Base-by-base conservation (phyloP, 2,329 filamentous ascomycete species). In the Cladophialophora yegresii region DNA sequence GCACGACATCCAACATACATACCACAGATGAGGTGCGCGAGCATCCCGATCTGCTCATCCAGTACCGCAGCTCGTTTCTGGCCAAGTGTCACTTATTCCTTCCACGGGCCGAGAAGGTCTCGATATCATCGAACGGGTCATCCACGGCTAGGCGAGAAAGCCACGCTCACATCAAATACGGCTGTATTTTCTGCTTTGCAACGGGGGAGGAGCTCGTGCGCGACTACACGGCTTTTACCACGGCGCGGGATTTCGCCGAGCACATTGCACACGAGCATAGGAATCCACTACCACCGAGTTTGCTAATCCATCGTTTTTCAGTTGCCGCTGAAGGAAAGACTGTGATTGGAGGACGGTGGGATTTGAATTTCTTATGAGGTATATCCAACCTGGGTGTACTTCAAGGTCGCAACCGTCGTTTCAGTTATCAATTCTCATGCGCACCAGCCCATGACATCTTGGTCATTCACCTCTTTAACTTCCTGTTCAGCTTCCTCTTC, bases 171-270 rank as follows among this genome's bases (percentile, higher is more conserved):
- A 28, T 47, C 23, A 67, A 68, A 47, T 72, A 70, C 43, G 70
- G 69, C 28, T 72, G 70, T 55, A 51, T 69, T 2, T 69, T 72
- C 66, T 72, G 70, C 61, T 68, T 67, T 51, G 68, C 69, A 6
- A 28, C 16, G 3, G 69, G 68, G 2, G 56, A 60, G 33, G 65
- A 69, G 13, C 58, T 69, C 23, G 62, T 62, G 33, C 62, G 45
- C 43, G 62, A 53, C 20, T 40, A 60, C 22, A 65, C 63, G 8
- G 55, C 61, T 12, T 71, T 71, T 40, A 36, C 26, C 30, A 66
- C 61, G 49, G 64, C 55, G 2, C 64, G 65, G 1, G 66, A 65
- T 8, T 58, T 71, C 45, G 66, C 64, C n/a, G 61, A 64, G 49
- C 70, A 71, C 63, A 62, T 71, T 23, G 66, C 47, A 8, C 32